phyloP scores from a whole-genome alignment of 2,329 filamentous ascomycete genomes.

The Macrophomina pseudophaseolina region DNA sequence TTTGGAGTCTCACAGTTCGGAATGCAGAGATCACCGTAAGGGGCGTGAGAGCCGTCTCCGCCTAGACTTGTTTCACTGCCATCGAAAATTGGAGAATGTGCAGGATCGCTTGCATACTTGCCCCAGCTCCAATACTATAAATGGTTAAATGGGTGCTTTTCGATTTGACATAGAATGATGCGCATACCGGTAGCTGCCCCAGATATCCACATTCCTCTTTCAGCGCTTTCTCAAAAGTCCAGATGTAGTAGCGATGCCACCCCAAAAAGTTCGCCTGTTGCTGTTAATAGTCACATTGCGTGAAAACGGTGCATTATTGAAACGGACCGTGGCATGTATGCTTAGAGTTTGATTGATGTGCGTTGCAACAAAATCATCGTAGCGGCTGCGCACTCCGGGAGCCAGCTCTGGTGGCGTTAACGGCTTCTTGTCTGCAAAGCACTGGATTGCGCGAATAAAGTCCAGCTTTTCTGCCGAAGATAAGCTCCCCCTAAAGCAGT shows the following conservation, averaged over 20 bases:
- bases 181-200: conserved; percentile 24
- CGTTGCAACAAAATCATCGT: conserved; percentile 44
- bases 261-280: not conserved
- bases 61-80: conserved; percentile 55
- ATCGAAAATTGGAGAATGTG: conserved; percentile 60
- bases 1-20: not conserved
- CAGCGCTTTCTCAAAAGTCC: conserved; percentile 49
- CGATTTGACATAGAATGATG: too few species aligned
- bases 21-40: not conserved
- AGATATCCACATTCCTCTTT: conserved; percentile 50
- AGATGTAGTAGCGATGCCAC: conserved; percentile 51
- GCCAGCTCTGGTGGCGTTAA: conserved; percentile 34
- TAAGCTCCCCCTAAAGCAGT: too few species aligned
- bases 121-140: conserved; percentile 58
- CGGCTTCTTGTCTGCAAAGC: too few species aligned
- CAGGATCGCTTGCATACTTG: conserved; percentile 50
- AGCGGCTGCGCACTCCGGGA: conserved; percentile 40
- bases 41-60: conserved; percentile 51
- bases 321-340: conserved; percentile 41
- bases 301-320: not conserved
- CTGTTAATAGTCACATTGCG: too few species aligned
- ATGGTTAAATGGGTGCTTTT: too few species aligned
- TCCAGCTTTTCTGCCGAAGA: too few species aligned
- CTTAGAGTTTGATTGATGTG: conserved; percentile 40
- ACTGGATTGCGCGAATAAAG: too few species aligned